These are phyloP conservation scores for Ochetophila trinervis DNA, from an alignment of 306 rosid genomes.

Conservation along the genomic window DNA sequence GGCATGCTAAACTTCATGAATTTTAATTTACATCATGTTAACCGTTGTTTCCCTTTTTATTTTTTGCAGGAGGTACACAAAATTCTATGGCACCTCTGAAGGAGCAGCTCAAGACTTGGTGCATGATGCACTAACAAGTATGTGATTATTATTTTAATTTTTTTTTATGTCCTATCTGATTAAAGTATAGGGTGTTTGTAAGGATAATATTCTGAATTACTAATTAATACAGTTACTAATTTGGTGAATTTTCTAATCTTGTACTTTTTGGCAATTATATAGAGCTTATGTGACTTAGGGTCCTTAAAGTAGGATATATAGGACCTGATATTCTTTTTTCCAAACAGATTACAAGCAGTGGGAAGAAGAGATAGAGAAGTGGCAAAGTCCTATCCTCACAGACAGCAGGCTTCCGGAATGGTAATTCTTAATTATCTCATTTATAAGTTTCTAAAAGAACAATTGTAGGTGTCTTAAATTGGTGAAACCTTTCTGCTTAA, in stretches of 20 bases:
- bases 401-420: constrained; percentile 85
- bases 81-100: constrained; percentile 92
- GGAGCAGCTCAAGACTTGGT: constrained; percentile 75
- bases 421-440: constrained; percentile 42
- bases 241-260: neutral
- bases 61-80: constrained; percentile 90
- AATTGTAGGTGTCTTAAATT: neutral
- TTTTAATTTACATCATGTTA: neutral
- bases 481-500: neutral
- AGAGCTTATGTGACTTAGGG: constrained; percentile 8
- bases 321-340: constrained; percentile 17
- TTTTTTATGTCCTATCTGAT: constrained; percentile 11
- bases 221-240: neutral
- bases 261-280: neutral
- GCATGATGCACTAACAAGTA: constrained; percentile 91
- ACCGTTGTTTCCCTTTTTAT: constrained; percentile 5
- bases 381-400: constrained; percentile 86
- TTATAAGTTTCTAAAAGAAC: neutral
- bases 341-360: constrained; percentile 78
- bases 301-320: constrained; percentile 7
- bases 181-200: neutral
- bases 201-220: neutral
- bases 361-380: constrained; percentile 95
- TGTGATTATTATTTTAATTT: constrained; percentile 28
- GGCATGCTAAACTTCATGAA: neutral